Evolutionary conservation across 2,329 filamentous ascomycete species (phyloP), one percentile per base, ranked within the genome.

Genomic region (Penicillium sp.): DNA sequence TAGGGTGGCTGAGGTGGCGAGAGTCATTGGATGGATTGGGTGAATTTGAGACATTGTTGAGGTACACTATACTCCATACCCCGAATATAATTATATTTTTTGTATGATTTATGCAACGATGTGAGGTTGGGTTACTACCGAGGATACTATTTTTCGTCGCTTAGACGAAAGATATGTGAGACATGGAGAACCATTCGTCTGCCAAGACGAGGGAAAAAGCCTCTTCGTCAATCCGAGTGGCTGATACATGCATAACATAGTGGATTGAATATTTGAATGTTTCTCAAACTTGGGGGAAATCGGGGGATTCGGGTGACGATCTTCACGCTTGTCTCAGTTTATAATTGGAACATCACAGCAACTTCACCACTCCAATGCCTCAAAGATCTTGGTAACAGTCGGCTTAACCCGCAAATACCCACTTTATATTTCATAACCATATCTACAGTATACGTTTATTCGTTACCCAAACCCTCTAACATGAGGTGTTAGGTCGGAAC

Each of bases 1-100:
- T 23, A 49, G 29, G 49, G 54, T 52, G 57, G 38, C 46, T 47
- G 21, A 55, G 37, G 54, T 57, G 54, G 57, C 49, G 37, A 57
- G 23, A 15, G 35, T 41, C 37, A 59, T 59, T 50, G 57, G 57
- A 43, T 46, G 27, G n/a, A 31, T 33, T 21, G 27, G 29, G n/a
- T 21, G 19, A 47, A 31, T 59, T 48, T 57, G 54, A 60, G 54
- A 60, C 58, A 60, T 7, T 19, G 15, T 31, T 2, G 5, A 40
- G 3, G 45, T 48, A 48, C 13, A 12, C 6, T 33, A 47, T 47
- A 47, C 45, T 33, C 13, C 4, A 47, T 47, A 9, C 21, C 23
- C 19, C 27, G 27, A 46, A 46, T 23, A 17, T 23, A 33, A 21
- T 47, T 6, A 17, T 12, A 6, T 48, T 35, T 48, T 35, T 3